Conservation (phyloP, 352 stramenopile species). For the Globisporangium takayamanum region DNA sequence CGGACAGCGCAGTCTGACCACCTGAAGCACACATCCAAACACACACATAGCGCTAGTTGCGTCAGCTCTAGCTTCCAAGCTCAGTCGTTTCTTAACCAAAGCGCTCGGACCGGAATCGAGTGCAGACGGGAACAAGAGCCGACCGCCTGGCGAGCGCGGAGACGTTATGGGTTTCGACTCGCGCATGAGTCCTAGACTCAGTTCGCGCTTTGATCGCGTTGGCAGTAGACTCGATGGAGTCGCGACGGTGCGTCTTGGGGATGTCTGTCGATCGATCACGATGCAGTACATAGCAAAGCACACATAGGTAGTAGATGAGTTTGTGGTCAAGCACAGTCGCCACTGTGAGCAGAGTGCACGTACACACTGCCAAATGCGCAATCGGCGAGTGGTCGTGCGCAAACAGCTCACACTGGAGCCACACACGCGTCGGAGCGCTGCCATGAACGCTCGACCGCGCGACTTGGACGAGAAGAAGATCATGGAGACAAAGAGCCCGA, state of each 20-base stretch:
- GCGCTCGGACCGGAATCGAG: constrained; percentile 21
- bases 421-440: constrained; percentile 5
- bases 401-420: neutral
- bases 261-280: no score
- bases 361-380: neutral
- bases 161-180: constrained; percentile 9
- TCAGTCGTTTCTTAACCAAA: neutral
- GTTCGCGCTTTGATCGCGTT: constrained; percentile 10
- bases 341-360: no score
- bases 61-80: neutral
- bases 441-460: constrained; percentile 6
- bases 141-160: constrained; percentile 13
- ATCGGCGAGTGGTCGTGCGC: neutral
- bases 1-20: constrained; percentile 20
- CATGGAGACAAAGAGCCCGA: constrained; percentile 23
- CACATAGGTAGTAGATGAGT: neutral
- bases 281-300: neutral
- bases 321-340: no score
- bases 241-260: neutral
- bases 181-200: constrained; percentile 5
- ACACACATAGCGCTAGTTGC: neutral
- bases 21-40: constrained; percentile 5
- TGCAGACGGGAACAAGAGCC: constrained; percentile 18
- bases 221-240: constrained; percentile 3
- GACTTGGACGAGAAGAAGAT: constrained; percentile 27